phyloP scores from a whole-genome alignment of 352 stramenopile species.

The Albugo candida region DNA sequence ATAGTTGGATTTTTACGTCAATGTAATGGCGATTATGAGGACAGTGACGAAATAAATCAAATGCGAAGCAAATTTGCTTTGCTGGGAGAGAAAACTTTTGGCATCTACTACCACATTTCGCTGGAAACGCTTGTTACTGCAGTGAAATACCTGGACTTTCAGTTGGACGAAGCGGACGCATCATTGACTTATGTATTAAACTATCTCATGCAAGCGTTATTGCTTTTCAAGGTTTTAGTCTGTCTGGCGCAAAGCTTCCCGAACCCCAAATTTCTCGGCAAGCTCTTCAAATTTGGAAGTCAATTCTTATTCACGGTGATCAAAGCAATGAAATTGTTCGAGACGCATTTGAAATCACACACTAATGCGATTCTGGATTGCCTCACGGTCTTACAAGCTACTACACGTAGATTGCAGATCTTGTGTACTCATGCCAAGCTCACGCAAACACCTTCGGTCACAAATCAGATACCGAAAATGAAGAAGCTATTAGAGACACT shows the following conservation, averaged over 20 bases:
- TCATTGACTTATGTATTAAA: constrained; percentile 17
- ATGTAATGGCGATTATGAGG: constrained; percentile 3
- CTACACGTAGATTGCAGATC: constrained; percentile 36
- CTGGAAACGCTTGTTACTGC: constrained; percentile 20
- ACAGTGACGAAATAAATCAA: constrained; percentile 6
- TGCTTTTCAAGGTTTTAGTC: constrained; percentile 45
- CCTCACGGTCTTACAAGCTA: constrained; percentile 31
- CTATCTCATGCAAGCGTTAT: constrained; percentile 25
- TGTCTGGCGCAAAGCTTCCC: constrained; percentile 37
- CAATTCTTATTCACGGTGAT: constrained; percentile 33
- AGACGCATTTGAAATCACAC: constrained; percentile 22
- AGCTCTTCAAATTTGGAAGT: constrained; percentile 28
- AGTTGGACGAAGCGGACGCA: neutral
- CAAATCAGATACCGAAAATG: constrained; percentile 35
- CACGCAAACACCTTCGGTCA: constrained; percentile 26
- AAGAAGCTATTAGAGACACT: constrained; percentile 39
- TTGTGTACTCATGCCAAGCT: constrained; percentile 42
- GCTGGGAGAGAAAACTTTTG: constrained; percentile 29
- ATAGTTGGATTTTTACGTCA: constrained; percentile 16
- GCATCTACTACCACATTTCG: constrained; percentile 25
- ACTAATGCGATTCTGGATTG: constrained; percentile 29
- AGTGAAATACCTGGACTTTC: constrained; percentile 21
- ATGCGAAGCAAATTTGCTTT: neutral
- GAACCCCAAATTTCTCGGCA: constrained; percentile 20
- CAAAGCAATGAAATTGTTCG: constrained; percentile 30